Percentiles rank a stretch among this genome's conserved stretches.
phyloP scores from a whole-genome alignment of 441 rosid species.

The Sinapis alba region DNA sequence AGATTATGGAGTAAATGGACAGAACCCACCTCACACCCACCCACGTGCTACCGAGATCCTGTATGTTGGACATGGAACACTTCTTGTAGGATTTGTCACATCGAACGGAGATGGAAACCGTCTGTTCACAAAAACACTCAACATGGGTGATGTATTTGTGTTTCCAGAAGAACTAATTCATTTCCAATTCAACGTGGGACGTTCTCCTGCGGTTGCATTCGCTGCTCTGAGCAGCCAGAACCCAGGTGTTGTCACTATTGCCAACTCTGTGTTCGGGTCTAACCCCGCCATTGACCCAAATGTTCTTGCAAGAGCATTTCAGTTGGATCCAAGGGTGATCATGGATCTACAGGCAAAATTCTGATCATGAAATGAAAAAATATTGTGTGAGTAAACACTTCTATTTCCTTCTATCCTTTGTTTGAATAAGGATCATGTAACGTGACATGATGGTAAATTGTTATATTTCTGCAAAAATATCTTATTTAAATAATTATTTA shows the following conservation, averaged over 20 bases:
- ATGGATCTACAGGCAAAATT: not conserved
- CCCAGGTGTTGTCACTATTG: not conserved
- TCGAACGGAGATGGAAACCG: not conserved
- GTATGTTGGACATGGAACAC: not conserved
- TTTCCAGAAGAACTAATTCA: not conserved
- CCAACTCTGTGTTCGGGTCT: not conserved
- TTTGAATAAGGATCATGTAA: no score
- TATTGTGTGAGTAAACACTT: not conserved
- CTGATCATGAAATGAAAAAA: not conserved
- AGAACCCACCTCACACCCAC: not conserved
- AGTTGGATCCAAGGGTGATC: not conserved
- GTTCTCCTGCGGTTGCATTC: not conserved
- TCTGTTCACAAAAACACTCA: not conserved
- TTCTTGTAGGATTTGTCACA: not conserved
- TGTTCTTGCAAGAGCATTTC: not conserved
- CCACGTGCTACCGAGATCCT: not conserved
- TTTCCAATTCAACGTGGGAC: not conserved
- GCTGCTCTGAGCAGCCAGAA: not conserved
- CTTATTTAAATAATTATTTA: no score
- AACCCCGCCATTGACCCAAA: not conserved
- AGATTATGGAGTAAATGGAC: not conserved
- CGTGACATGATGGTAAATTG: no score
- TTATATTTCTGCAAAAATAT: no score
- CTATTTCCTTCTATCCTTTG: no score
- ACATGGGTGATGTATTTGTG: not conserved